Conservation (phyloP, 1,139 yeast species). For the Pneumocystis carinii region DNA sequence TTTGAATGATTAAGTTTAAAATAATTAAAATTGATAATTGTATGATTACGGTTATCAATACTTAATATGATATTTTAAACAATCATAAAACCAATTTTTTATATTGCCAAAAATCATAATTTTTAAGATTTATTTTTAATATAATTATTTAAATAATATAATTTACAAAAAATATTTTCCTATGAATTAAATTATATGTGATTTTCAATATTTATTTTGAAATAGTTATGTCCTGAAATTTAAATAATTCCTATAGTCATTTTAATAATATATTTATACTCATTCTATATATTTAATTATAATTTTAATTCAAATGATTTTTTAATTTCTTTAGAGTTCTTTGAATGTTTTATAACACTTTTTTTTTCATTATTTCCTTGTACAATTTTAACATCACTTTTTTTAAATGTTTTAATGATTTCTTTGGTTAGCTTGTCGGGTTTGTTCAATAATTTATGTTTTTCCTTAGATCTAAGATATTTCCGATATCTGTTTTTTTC, state of each 20-base stretch:
- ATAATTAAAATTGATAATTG: neutral
- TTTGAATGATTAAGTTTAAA: neutral
- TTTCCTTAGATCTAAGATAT: constrained; percentile 61
- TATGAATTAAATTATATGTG: neutral
- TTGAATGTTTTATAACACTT: neutral
- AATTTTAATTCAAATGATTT: neutral
- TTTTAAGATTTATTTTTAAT: neutral
- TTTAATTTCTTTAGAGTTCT: neutral
- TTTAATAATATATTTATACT: neutral
- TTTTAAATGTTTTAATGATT: constrained; percentile 5
- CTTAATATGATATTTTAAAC: neutral
- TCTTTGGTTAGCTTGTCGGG: constrained; percentile 37
- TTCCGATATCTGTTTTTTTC: constrained; percentile 81
- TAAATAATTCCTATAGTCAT: neutral
- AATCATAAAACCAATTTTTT: neutral
- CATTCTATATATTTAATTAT: neutral
- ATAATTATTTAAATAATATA: neutral
- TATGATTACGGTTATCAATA: neutral
- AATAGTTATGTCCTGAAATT: neutral
- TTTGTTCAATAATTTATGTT: constrained; percentile 30
- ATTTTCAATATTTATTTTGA: neutral
- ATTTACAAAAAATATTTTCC: neutral
- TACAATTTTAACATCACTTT: constrained; percentile 28
- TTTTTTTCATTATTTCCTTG: neutral
- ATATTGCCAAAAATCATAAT: neutral